Base-by-base conservation (phyloP, 208 protist genomes). In the Leishmania braziliensis region DNA sequence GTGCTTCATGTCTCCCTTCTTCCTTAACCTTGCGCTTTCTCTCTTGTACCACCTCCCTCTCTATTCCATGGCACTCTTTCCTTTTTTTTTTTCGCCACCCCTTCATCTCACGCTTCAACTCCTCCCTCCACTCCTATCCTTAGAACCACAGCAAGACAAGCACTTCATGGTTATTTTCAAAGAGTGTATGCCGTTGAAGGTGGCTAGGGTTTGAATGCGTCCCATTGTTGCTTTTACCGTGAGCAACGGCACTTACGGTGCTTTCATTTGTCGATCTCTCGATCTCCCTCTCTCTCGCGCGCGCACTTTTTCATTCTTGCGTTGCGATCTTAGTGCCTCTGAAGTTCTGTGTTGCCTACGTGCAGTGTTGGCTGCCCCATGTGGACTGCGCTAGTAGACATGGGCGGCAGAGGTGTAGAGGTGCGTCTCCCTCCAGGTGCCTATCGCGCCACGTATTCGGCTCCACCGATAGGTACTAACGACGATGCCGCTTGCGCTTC, bases 191-290 rank as follows among this genome's bases (percentile, higher is more conserved):
- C 12, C 6, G 60, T 12, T 10, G 60, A 66, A 29, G 60, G 60
- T 66, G 60, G 23, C n/a, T 1, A 72, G 18, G 10, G 18, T n/a
- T 6, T 72, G 68, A 48, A 1, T 50, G 68, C 33, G 14, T 29
- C 5, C 23, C 26, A 9, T 43, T 48, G 9, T 20, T 51, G 9
- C 6, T 33, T 51, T 1, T 50, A 16, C 9, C 20, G 36, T 29
- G 43, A 72, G n/a, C 2, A 43, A n/a, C 23, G 10, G 68, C 23
- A 23, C 43, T 0, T 12, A 20, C 16, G 18, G 60, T 20, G 1
- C 16, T 65, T 65, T 72, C 66, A 54, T 56, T 56, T 79, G 33
- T 62, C 56, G 66, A 58, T 77, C 58, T 75, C 14, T 77, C 58
- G 20, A 48, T 58, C 14, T 60, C 46, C 63, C 60, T 20, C 72